Conservation (phyloP, 2,329 filamentous ascomycete genomes). For the Pezicula radicicola region DNA sequence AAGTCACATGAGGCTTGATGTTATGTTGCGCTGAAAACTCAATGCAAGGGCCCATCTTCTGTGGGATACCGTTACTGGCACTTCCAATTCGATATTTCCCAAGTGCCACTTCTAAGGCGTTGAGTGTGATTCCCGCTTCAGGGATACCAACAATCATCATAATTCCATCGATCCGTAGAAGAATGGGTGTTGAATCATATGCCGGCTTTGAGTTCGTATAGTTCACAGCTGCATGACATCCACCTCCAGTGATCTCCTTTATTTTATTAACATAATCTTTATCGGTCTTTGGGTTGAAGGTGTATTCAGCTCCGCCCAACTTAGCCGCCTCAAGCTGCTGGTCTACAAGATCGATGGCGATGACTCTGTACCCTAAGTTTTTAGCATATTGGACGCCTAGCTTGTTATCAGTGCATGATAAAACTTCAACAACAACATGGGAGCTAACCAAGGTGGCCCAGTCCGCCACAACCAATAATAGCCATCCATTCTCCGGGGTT, state of each 20-base stretch:
- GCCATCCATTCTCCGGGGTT: constrained; percentile 16
- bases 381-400: constrained; percentile 17
- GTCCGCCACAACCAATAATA: constrained; percentile 16
- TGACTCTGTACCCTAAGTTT: constrained; percentile 14
- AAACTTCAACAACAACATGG: neutral
- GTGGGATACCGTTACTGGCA: constrained; percentile 10
- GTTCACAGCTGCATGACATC: constrained; percentile 16
- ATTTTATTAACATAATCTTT: constrained; percentile 14
- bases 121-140: constrained; percentile 7
- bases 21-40: constrained; percentile 15
- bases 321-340: constrained; percentile 13
- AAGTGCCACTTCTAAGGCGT: constrained; percentile 12
- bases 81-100: constrained; percentile 13
- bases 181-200: constrained; percentile 12
- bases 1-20: constrained; percentile 15
- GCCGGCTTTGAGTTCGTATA: constrained; percentile 12
- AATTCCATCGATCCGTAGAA: constrained; percentile 11
- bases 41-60: constrained; percentile 14
- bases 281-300: constrained; percentile 14
- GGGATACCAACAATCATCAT: constrained; percentile 19
- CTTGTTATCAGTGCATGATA: neutral
- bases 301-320: constrained; percentile 10
- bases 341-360: constrained; percentile 15
- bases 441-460: constrained; percentile 15
- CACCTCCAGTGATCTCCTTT: constrained; percentile 13